Base-by-base conservation (phyloP, 768 basidiomycete species). In the Mrakia blollopis region DNA sequence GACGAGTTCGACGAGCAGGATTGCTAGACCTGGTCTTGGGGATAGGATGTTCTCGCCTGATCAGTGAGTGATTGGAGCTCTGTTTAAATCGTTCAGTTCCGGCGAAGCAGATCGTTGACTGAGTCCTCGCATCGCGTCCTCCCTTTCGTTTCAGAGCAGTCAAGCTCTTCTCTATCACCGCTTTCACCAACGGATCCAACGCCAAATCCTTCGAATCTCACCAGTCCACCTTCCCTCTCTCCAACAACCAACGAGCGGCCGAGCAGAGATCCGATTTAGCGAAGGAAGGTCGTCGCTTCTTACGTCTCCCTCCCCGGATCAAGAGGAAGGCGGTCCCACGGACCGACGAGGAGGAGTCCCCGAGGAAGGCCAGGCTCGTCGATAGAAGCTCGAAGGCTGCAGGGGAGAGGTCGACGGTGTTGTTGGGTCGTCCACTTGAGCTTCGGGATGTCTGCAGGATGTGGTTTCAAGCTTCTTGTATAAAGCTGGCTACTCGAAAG, bases 161-260 rank as follows among this genome's bases (percentile, higher is more conserved):
- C 41, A 61, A 44, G 41, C 63, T 74, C 35, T 74, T 74, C 73
- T 63, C 73, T 30, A 74, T 65, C 73, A 65, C 73, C 61, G 73
- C 73, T 23, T 74, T 63, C 23, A 62, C 73, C 28, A 52, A 52
- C 47, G 73, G 62, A 8, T 74, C 73, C 41, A 62, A 30, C 25
- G 47, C 67, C 73, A 63, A 74, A 28, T 74, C 73, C 14, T 74
- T 74, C 47, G 73, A 74, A 37, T 74, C 73, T n/a, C n/a, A n/a
- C n/a, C n/a, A n/a, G n/a, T n/a, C 25, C 44, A 54, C 4, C 25
- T 35, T 21, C 61, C 62, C 65, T n/a, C 65, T 25, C 61, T n/a
- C 47, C 54, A 30, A 21, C 28, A 44, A n/a, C 47, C 28, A 44
- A 32, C 30, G 21, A 18, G 32, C 16, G 6, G 16, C 35, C 8